Percentiles rank a stretch among this genome's conserved stretches.
Evolutionary conservation across 805 yeast genomes (phyloP).

Genomic region (Myxozyma sirexii): DNA sequence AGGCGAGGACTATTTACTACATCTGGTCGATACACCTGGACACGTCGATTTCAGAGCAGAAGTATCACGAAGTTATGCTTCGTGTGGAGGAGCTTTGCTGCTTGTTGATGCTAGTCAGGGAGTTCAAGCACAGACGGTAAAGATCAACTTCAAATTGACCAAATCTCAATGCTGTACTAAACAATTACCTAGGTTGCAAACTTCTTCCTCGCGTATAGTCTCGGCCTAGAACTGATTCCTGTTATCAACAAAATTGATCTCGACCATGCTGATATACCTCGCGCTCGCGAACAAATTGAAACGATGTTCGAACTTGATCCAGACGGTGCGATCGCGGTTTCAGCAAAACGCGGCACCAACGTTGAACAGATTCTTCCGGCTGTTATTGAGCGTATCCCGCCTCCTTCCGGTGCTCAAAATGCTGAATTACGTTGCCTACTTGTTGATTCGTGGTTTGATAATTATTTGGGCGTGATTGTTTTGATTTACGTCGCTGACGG

Average conservation of each 20-base stretch:
- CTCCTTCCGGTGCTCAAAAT: slow-evolving; percentile 61
- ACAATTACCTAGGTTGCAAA: slow-evolving; percentile 61
- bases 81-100: slow-evolving; percentile 91
- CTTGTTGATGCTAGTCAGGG: slow-evolving; percentile 96
- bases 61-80: slow-evolving; percentile 90
- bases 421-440: slow-evolving; percentile 71
- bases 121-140: slow-evolving; percentile 90
- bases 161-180: no score
- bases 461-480: slow-evolving; percentile 87
- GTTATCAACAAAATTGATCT: slow-evolving; percentile 90
- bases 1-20: slow-evolving; percentile 76
- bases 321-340: slow-evolving; percentile 76
- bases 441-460: slow-evolving; percentile 98
- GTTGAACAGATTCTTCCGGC: slow-evolving; percentile 80
- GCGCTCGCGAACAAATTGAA: slow-evolving; percentile 83
- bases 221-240: slow-evolving; percentile 80
- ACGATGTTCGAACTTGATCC: slow-evolving; percentile 76
- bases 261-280: slow-evolving; percentile 80
- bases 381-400: slow-evolving; percentile 76
- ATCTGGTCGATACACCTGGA: slow-evolving; percentile 96
- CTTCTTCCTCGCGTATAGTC: slow-evolving; percentile 83
- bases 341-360: slow-evolving; percentile 88
- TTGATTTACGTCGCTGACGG: slow-evolving; percentile 88
- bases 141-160: no score
- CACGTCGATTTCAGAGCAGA: slow-evolving; percentile 96